A percentile compares a stretch with the other conserved stretches of the same genome.
Conservation (phyloP, 148 eudicot genomes). For the Fagopyrum esculentum region DNA sequence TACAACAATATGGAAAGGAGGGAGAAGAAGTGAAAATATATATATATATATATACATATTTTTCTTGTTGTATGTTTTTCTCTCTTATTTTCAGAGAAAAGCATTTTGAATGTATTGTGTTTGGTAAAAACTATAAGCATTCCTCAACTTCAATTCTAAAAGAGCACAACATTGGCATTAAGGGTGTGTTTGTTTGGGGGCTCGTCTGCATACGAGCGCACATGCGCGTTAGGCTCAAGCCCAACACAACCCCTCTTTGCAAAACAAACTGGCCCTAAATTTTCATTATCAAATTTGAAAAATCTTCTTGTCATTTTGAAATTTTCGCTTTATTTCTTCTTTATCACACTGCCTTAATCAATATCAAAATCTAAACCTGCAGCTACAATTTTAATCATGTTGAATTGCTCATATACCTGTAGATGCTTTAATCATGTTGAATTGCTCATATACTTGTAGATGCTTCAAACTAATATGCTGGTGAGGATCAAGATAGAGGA, state of each 20-base stretch:
- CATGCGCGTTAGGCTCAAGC: too few relatives aligned
- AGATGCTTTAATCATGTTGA: neutral
- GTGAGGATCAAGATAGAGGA: neutral
- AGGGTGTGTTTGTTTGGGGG: too few relatives aligned
- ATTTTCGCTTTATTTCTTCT: too few relatives aligned
- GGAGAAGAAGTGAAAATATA: neutral
- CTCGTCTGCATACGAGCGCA: too few relatives aligned
- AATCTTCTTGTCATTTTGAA: too few relatives aligned
- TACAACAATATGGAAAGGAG: neutral
- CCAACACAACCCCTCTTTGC: too few relatives aligned
- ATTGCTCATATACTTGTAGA: neutral
- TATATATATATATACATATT: neutral
- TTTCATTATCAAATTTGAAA: too few relatives aligned
- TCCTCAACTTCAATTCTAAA: neutral
- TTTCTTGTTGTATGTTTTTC: neutral
- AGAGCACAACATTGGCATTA: neutral
- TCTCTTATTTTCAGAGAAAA: constrained; percentile 9
- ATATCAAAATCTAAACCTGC: too few relatives aligned
- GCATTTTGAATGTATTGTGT: constrained; percentile 1
- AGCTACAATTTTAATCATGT: neutral
- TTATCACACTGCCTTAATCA: too few relatives aligned
- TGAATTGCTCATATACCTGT: neutral
- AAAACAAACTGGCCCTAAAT: too few relatives aligned
- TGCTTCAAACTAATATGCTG: neutral
- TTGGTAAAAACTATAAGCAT: neutral